Evolutionary conservation across 108 stramenopile species (phyloP).

Genomic region (Fistulifera solaris): DNA sequence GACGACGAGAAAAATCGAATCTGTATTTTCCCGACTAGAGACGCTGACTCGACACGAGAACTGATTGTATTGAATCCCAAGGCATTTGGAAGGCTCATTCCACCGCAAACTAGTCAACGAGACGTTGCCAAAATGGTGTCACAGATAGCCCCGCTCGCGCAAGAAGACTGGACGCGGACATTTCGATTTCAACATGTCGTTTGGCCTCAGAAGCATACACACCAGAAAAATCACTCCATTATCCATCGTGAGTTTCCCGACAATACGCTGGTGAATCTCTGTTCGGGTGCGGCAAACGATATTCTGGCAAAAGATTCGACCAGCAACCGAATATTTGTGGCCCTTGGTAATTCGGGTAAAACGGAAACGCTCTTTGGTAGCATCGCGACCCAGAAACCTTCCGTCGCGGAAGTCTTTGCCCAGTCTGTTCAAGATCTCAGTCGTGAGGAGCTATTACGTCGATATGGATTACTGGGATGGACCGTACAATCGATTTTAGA

Average conservation of each 20-base stretch:
- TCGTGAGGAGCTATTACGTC: background rate
- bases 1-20: background rate
- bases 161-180: conserved; percentile 43
- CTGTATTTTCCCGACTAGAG: background rate
- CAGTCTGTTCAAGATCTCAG: conserved; percentile 5
- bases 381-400: background rate
- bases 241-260: conserved; percentile 1
- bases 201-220: conserved; percentile 22
- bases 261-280: conserved; percentile 15
- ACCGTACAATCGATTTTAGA: conserved; percentile 2
- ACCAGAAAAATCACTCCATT: background rate
- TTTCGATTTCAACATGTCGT: conserved; percentile 46
- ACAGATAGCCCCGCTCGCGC: conserved; percentile 33
- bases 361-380: conserved; percentile 3
- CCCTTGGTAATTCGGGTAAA: background rate
- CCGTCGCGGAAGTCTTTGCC: conserved; percentile 7
- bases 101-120: conserved; percentile 39
- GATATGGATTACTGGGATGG: conserved; percentile 11
- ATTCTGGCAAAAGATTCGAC: conserved; percentile 4
- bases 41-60: conserved; percentile 16
- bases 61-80: conserved; percentile 71
- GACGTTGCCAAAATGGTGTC: conserved; percentile 68
- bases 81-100: conserved; percentile 56
- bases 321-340: conserved; percentile 1
- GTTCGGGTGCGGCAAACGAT: conserved; percentile 29